Conservation (phyloP, 2,329 filamentous ascomycete genomes). For the Venturia pyrina region DNA sequence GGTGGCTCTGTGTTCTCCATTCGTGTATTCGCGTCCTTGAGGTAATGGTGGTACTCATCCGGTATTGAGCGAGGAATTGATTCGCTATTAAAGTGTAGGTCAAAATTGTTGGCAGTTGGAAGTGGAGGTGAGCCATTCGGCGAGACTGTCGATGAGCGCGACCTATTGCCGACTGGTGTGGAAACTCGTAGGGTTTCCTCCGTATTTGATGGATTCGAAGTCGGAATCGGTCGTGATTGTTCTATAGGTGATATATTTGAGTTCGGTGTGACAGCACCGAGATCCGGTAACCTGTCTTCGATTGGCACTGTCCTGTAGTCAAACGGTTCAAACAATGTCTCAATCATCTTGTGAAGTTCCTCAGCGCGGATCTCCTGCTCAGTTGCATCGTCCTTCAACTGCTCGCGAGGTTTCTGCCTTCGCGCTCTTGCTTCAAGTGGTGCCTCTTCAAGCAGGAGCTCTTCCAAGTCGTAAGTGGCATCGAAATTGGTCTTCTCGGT, state of each 20-base stretch:
- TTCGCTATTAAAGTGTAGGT: slow-evolving; percentile 6
- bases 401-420: slow-evolving; percentile 85
- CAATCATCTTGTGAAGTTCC: slow-evolving; percentile 87
- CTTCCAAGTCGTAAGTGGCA: slow-evolving; percentile 93
- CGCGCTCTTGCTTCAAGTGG: slow-evolving; percentile 86
- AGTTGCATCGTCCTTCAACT: slow-evolving; percentile 86
- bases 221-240: slow-evolving; percentile 2
- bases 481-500: slow-evolving; percentile 99
- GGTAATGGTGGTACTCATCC: slow-evolving; percentile 11
- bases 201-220: not conserved
- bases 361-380: slow-evolving; percentile 92
- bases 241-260: not conserved
- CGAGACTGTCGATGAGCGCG: slow-evolving; percentile 19
- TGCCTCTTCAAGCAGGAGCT: slow-evolving; percentile 85
- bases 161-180: slow-evolving; percentile 5
- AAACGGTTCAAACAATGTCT: slow-evolving; percentile 86
- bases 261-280: slow-evolving; percentile 8
- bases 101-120: slow-evolving; percentile 15
- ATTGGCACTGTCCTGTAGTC: slow-evolving; percentile 84
- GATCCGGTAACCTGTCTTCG: slow-evolving; percentile 40
- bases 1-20: slow-evolving; percentile 1
- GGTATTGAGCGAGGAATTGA: slow-evolving; percentile 12
- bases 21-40: slow-evolving; percentile 1
- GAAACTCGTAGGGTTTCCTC: not conserved
- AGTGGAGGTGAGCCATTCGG: slow-evolving; percentile 39